phyloP scores from a whole-genome alignment of 768 basidiomycete genomes.

The Tubosaeta sp. region DNA sequence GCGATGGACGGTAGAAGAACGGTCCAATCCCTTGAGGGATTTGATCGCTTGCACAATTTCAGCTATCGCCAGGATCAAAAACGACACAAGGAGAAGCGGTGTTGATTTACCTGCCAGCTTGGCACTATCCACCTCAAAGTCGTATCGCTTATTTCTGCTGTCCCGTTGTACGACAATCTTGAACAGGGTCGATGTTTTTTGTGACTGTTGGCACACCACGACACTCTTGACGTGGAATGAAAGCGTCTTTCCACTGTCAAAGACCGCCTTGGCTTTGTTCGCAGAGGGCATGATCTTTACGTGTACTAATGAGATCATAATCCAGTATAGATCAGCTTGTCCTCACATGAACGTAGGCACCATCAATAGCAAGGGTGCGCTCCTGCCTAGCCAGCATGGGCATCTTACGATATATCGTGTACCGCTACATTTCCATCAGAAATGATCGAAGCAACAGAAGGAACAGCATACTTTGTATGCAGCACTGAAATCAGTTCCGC shows the following conservation, averaged over 20 bases:
- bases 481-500: slow-evolving; percentile 71
- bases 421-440: slow-evolving; percentile 55
- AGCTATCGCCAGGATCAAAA: slow-evolving; percentile 33
- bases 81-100: background rate
- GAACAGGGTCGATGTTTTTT: slow-evolving; percentile 77
- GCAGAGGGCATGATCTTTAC: slow-evolving; percentile 83
- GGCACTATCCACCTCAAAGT: slow-evolving; percentile 91
- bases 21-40: slow-evolving; percentile 60
- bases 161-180: slow-evolving; percentile 82
- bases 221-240: slow-evolving; percentile 92
- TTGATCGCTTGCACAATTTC: slow-evolving; percentile 78
- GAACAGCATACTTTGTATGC: slow-evolving; percentile 70
- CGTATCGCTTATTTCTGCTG: slow-evolving; percentile 83
- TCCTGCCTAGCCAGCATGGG: slow-evolving; percentile 93
- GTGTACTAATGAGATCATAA: slow-evolving; percentile 1
- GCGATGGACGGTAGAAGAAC: slow-evolving; percentile 59
- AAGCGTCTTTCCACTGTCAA: slow-evolving; percentile 85
- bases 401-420: slow-evolving; percentile 88
- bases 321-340: background rate
- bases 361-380: slow-evolving; percentile 89
- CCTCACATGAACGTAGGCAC: slow-evolving; percentile 84
- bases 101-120: slow-evolving; percentile 63
- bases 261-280: slow-evolving; percentile 73
- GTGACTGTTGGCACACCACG: slow-evolving; percentile 75
- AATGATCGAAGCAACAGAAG: background rate